These are phyloP conservation scores for Mangifera indica DNA, from an alignment of 345 rosid genomes.

Conservation along the genomic window DNA sequence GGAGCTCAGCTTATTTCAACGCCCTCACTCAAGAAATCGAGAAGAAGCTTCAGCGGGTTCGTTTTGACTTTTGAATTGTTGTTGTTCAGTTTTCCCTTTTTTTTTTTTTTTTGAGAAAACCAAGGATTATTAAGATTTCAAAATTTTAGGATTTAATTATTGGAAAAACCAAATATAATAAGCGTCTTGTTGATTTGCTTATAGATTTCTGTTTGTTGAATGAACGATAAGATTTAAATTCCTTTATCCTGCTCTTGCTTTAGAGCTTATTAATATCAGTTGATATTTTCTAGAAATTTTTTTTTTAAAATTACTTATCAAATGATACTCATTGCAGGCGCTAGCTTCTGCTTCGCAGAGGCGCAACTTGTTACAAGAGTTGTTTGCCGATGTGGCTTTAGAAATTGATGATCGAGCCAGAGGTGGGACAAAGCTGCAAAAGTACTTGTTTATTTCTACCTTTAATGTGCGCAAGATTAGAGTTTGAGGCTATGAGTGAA, in stretches of 20 bases:
- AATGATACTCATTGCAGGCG: conserved; percentile 48
- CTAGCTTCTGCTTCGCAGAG: conserved; percentile 80
- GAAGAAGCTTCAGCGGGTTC: conserved; percentile 91
- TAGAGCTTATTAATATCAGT: background rate
- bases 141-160: too few species aligned
- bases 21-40: conserved; percentile 83
- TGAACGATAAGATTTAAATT: background rate
- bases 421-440: conserved; percentile 41
- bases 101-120: conserved; percentile 16
- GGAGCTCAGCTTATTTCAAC: conserved; percentile 61
- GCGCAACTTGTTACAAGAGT: conserved; percentile 75
- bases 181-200: background rate
- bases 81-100: background rate
- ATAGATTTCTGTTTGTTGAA: background rate
- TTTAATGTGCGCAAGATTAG: background rate
- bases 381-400: conserved; percentile 88
- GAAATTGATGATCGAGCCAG: conserved; percentile 91
- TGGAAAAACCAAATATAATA: background rate
- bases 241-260: background rate
- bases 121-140: too few species aligned
- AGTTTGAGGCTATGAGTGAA: background rate
- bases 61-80: conserved; percentile 24
- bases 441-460: background rate
- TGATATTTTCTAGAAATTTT: background rate
- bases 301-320: background rate